phyloP scores from a whole-genome alignment of 305 asterid genomes.

The Solanum aculeatissimum region DNA sequence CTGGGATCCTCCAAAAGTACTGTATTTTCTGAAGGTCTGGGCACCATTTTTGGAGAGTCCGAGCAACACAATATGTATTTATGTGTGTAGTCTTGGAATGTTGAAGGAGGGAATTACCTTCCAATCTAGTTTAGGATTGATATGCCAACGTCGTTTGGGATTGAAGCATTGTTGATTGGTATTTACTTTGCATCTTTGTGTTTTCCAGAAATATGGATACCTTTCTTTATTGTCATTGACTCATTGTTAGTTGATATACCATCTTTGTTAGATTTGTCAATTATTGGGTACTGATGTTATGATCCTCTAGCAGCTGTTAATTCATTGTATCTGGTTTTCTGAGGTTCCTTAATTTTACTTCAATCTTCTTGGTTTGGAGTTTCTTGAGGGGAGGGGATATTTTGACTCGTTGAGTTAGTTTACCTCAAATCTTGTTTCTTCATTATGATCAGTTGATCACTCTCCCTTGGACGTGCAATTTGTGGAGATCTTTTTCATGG shows the following conservation, averaged over 20 bases:
- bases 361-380: not conserved
- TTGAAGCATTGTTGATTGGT: not conserved
- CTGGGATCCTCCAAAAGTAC: not conserved
- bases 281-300: not conserved
- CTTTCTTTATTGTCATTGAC: not conserved
- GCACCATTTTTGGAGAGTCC: not conserved
- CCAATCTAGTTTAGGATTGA: not conserved
- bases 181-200: not conserved
- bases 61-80: not conserved
- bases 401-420: not conserved
- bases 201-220: not conserved
- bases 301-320: not conserved
- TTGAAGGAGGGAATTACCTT: not conserved
- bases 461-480: not conserved
- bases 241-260: not conserved
- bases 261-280: not conserved
- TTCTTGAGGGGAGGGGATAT: not conserved
- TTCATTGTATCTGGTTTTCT: not conserved
- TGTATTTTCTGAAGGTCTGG: not conserved
- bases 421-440: not conserved
- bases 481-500: not conserved
- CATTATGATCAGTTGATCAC: not conserved
- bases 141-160: not conserved
- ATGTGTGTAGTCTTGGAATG: not conserved
- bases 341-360: not conserved